Conservation (phyloP, 2,329 filamentous ascomycete species). For the Pestalotiopsis sp. region DNA sequence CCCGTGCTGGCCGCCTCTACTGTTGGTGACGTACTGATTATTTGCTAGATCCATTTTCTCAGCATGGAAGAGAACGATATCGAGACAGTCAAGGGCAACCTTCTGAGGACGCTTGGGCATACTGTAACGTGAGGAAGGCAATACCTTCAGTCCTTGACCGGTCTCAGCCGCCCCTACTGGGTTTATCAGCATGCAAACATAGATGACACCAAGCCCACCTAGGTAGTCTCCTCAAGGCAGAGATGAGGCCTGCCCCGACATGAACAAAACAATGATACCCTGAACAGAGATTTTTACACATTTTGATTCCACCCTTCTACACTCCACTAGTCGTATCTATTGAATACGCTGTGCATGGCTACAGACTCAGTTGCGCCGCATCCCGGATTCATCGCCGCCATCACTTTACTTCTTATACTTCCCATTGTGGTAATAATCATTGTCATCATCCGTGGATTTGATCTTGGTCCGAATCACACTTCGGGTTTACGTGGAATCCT, state of each 20-base stretch:
- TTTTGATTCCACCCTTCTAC: background rate
- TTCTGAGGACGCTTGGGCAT: conserved; percentile 44
- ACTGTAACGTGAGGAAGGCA: background rate
- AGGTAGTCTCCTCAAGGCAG: background rate
- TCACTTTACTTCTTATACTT: background rate
- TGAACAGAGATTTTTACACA: background rate
- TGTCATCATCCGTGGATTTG: conserved; percentile 10
- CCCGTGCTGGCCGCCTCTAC: background rate
- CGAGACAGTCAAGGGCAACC: conserved; percentile 57
- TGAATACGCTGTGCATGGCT: background rate
- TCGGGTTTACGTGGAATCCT: background rate
- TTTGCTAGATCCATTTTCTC: conserved; percentile 63
- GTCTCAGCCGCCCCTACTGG: background rate
- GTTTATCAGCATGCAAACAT: background rate
- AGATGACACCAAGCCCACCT: background rate
- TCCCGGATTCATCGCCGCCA: conserved; percentile 8
- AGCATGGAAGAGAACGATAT: conserved; percentile 61
- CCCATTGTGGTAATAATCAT: background rate
- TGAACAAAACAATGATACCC: conserved; percentile 1
- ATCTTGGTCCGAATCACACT: background rate
- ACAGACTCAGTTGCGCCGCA: background rate
- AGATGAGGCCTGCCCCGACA: background rate
- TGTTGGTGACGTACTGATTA: background rate
- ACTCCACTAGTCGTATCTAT: background rate
- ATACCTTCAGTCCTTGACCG: background rate